phyloP scores from a whole-genome alignment of 139 green algal genomes.

The Nannochloris sp. region DNA sequence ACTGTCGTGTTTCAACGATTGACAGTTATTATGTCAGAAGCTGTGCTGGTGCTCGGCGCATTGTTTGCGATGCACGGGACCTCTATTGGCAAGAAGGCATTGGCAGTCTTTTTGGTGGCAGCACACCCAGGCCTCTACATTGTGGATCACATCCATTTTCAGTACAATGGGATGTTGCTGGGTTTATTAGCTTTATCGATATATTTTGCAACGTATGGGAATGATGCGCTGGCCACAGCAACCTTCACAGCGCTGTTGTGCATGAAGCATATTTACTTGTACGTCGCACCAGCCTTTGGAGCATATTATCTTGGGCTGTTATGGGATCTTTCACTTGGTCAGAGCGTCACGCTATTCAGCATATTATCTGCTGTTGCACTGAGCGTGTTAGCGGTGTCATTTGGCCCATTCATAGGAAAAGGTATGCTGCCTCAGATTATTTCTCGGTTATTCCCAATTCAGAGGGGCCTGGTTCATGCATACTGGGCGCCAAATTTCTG shows the following conservation, averaged over 20 bases:
- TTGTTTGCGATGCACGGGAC: constrained; percentile 5
- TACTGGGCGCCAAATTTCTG: constrained; percentile 96
- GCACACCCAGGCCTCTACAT: constrained; percentile 72
- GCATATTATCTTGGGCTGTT: constrained; percentile 71
- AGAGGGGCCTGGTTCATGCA: constrained; percentile 76
- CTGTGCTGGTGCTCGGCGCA: constrained; percentile 42
- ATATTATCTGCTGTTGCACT: constrained; percentile 37
- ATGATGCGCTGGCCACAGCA: constrained; percentile 25
- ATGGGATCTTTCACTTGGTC: background rate
- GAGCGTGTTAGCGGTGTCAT: constrained; percentile 38
- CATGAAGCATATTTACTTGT: constrained; percentile 91
- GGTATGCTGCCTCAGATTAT: constrained; percentile 22
- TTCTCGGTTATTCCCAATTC: constrained; percentile 83
- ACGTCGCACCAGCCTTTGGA: constrained; percentile 69
- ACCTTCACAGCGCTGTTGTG: constrained; percentile 82
- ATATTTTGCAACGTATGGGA: constrained; percentile 18
- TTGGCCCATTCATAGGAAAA: constrained; percentile 72
- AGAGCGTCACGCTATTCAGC: constrained; percentile 22
- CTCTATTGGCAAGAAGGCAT: background rate
- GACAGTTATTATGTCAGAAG: constrained; percentile 59
- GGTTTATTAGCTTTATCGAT: constrained; percentile 70
- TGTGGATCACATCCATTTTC: constrained; percentile 97
- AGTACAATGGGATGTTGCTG: constrained; percentile 95
- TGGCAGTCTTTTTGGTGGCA: constrained; percentile 35
- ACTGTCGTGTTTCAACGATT: constrained; percentile 72